Evolutionary conservation across 176 grass and related monocot genomes (phyloP).

Genomic region (Lolium multiflorum): DNA sequence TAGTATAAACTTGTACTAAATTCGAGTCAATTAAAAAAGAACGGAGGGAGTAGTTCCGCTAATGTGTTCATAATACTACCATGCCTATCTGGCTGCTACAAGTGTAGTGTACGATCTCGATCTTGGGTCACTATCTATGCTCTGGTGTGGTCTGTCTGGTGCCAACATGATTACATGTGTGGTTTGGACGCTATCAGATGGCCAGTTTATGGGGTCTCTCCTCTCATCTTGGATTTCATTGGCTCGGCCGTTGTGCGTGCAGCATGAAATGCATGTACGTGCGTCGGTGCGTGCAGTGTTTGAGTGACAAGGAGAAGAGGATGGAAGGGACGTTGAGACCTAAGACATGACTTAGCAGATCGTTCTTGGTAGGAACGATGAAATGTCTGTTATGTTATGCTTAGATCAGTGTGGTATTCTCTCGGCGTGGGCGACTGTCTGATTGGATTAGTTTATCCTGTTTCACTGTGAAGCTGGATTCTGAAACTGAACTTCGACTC

Average conservation of each 20-base stretch:
- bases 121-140: not conserved
- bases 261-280: not conserved
- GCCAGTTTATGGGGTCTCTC: constrained; percentile 17
- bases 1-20: too few species aligned
- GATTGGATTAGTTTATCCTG: not conserved
- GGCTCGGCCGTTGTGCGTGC: constrained; percentile 20
- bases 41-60: too few species aligned
- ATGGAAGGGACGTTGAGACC: constrained; percentile 15
- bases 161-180: not conserved
- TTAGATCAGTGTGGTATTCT: not conserved
- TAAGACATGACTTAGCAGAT: not conserved
- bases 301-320: constrained; percentile 26
- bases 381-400: constrained; percentile 8
- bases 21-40: too few species aligned
- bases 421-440: not conserved
- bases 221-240: constrained; percentile 36
- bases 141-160: not conserved
- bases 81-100: constrained; percentile 10
- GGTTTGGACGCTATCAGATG: constrained; percentile 45
- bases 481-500: not conserved
- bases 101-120: not conserved
- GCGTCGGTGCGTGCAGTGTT: constrained; percentile 16
- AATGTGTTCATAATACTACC: not conserved
- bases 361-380: constrained; percentile 29
- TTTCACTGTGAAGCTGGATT: not conserved